Base-by-base conservation (phyloP, 129 eudicot genomes). In the Tagetes patula region DNA sequence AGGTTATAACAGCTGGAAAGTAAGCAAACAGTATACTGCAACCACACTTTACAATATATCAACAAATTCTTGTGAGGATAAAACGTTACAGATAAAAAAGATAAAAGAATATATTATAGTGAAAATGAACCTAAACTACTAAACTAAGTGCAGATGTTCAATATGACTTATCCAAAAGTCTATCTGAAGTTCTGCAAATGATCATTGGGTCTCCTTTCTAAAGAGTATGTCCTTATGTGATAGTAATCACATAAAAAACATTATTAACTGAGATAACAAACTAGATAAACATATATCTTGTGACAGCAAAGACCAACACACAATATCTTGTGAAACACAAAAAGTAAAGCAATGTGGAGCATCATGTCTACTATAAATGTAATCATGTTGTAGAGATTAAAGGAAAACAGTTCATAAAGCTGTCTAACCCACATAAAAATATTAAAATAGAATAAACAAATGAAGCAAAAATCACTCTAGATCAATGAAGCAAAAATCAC, bases 1-100 rank as follows among this genome's bases (percentile, higher is more conserved):
- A 66, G 59, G 74, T 67, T 76, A 76, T 56, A 39, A 64, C 61
- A 52, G 73, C 8, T 70, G 27, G 63, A 36, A 50, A 52, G 32
- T 70, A n/a, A 38, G 37, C 49, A 50, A 70, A 36, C 74, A 50
- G 30, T 14, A 48, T 64, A 64, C 48, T 7, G 48, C 37, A 37
- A 70, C 74, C 50, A 71, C 4, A 31, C 41, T 71, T 54, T 55
- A 54, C 27, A n/a, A 38, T 45, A 56, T 14, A 55, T 36, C n/a
- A 33, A 12, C 56, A 65, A 31, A 67, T 43, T 43, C 31, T 42
- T 4, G 14, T 32, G 14, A 3, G 32, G 32, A 41, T 33, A 46
- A 30, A 8, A 60, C 61, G 0, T 73, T 38, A 73, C 14, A 43
- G 36, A 31, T 72, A 14, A 59, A 30, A 8, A 60, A 43, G 20